Evolutionary conservation across 2,329 filamentous ascomycete genomes (phyloP).

Genomic region (Aspergillus quadricinctus): DNA sequence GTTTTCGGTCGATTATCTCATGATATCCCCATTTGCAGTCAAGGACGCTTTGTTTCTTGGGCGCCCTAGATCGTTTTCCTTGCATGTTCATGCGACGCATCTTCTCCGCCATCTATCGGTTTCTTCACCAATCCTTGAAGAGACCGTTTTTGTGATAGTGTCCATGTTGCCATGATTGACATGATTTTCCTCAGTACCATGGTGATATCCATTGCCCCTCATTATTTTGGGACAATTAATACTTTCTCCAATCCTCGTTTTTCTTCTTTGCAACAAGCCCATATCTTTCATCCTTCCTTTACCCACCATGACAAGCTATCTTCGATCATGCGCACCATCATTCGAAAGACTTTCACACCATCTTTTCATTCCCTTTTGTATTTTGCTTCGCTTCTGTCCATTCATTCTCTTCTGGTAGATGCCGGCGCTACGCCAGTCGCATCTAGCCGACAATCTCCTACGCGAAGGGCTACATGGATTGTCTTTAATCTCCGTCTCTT

Average conservation of each 20-base stretch:
- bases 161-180: conserved; percentile 32
- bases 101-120: conserved; percentile 7
- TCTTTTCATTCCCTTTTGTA: conserved; percentile 9
- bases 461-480: neutral
- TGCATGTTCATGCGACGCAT: conserved; percentile 15
- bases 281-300: neutral
- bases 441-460: neutral
- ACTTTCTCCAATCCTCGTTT: conserved; percentile 1
- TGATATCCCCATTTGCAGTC: conserved; percentile 18
- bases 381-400: neutral
- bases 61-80: conserved; percentile 11
- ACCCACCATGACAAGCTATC: conserved; percentile 7
- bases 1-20: conserved; percentile 13
- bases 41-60: conserved; percentile 12
- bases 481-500: neutral
- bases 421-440: neutral
- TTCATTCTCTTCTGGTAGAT: neutral
- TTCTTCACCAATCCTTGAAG: neutral
- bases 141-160: conserved; percentile 17
- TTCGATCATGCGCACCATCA: conserved; percentile 14
- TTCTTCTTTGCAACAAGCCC: conserved; percentile 6
- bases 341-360: conserved; percentile 6
- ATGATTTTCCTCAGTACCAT: conserved; percentile 21
- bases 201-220: conserved; percentile 14
- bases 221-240: conserved; percentile 9